Percentiles rank a stretch among this genome's conserved stretches.
Conservation (phyloP, 2,329 filamentous ascomycete genomes). For the Geosmithia putterillii region DNA sequence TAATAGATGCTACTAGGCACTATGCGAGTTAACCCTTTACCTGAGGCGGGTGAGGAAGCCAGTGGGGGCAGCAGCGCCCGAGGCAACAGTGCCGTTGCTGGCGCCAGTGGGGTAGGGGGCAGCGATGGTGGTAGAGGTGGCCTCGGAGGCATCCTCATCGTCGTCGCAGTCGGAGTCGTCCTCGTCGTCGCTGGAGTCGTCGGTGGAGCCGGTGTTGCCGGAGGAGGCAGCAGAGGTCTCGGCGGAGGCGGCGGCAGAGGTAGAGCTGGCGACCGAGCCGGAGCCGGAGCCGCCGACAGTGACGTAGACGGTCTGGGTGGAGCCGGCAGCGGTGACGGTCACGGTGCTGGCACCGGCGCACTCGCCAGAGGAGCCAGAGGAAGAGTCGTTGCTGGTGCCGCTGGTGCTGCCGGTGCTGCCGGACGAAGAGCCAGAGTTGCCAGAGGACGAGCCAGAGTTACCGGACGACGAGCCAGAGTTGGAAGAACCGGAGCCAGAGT, state of each 20-base stretch:
- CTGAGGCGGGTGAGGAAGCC: slow-evolving; percentile 20
- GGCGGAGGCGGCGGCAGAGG: slow-evolving; percentile 4
- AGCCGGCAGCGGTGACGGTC: slow-evolving; percentile 16
- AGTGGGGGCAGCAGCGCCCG: slow-evolving; percentile 19
- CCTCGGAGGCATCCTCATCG: background rate
- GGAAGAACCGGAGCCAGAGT: too few relatives aligned
- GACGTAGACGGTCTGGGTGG: slow-evolving; percentile 22
- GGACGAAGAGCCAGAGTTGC: too few relatives aligned
- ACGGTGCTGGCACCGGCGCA: slow-evolving; percentile 6
- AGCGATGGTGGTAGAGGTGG: background rate
- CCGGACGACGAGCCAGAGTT: too few relatives aligned
- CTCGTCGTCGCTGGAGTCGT: slow-evolving; percentile 7
- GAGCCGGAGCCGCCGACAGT: slow-evolving; percentile 13
- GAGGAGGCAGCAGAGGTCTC: slow-evolving; percentile 3
- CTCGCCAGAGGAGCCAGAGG: slow-evolving; percentile 2
- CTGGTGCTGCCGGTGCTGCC: slow-evolving; percentile 6
- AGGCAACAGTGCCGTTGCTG: slow-evolving; percentile 19
- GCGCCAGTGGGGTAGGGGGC: slow-evolving; percentile 26
- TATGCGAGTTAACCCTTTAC: slow-evolving; percentile 8
- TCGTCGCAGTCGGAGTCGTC: slow-evolving; percentile 6
- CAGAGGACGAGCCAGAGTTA: too few relatives aligned
- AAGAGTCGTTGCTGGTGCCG: slow-evolving; percentile 4
- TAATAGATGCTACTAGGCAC: too few relatives aligned
- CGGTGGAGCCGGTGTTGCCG: slow-evolving; percentile 4
- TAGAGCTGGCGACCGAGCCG: slow-evolving; percentile 10